Percentiles rank a stretch among this genome's conserved stretches.
Conservation (phyloP, 495 filamentous ascomycete genomes). For the Cercophora newfieldiana region DNA sequence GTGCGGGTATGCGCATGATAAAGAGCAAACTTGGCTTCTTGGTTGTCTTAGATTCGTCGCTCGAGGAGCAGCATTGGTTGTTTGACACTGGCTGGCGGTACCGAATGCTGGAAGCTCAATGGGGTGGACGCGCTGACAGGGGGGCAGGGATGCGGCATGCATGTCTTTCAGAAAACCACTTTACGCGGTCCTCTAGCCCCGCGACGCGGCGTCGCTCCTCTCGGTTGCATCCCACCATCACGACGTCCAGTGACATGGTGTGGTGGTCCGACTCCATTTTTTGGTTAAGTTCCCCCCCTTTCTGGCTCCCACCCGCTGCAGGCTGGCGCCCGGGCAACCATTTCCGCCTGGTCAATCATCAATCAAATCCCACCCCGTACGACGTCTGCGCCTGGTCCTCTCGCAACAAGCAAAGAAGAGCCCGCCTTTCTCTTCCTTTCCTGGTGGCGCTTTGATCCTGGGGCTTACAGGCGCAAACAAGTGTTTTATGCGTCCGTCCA, state of each 20-base stretch:
- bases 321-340: conserved; percentile 17
- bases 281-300: conserved; percentile 16
- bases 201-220: conserved; percentile 26
- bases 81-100: background rate
- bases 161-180: conserved; percentile 35
- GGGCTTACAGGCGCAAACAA: conserved; percentile 9
- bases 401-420: background rate
- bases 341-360: conserved; percentile 3
- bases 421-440: conserved; percentile 3
- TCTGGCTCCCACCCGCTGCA: background rate
- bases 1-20: background rate
- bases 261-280: background rate
- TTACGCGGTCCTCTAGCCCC: conserved; percentile 33
- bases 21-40: background rate
- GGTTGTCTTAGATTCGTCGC: background rate
- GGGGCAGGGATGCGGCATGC: conserved; percentile 25
- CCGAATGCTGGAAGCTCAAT: background rate
- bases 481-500: background rate
- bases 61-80: background rate
- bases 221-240: conserved; percentile 21
- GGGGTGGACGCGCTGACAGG: background rate
- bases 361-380: background rate
- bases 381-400: background rate
- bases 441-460: conserved; percentile 1
- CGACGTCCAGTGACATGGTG: conserved; percentile 15